Conservation (phyloP, 768 basidiomycete species). For the Rhodotorula kratochvilovae region DNA sequence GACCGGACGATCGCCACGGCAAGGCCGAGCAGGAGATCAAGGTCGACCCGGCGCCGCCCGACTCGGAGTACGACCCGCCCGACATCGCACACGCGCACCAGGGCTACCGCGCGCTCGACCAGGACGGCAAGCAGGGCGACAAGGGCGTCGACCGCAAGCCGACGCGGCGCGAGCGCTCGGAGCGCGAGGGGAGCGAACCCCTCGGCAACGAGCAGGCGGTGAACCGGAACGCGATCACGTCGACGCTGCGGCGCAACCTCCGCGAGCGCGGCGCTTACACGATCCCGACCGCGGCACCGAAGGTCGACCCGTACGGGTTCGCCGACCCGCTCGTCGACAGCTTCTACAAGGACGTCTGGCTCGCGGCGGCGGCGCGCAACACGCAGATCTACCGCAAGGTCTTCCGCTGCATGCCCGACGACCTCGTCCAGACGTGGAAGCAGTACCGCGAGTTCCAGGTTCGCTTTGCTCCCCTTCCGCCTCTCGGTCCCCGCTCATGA, state of each 20-base stretch:
- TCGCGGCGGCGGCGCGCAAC: constrained; percentile 68
- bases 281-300: constrained; percentile 64
- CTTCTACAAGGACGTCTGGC: constrained; percentile 89
- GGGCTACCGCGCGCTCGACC: constrained; percentile 4
- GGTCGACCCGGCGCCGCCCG: constrained; percentile 3
- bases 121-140: not conserved
- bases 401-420: constrained; percentile 89
- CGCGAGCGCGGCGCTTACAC: constrained; percentile 48
- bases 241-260: constrained; percentile 47
- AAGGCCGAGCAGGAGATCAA: constrained; percentile 9
- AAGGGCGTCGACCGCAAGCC: not conserved
- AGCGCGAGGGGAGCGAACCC: not conserved
- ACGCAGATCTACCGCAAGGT: constrained; percentile 94
- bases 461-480: not conserved
- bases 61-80: constrained; percentile 5
- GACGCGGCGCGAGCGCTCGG: not conserved
- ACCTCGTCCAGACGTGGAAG: constrained; percentile 89
- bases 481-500: not conserved
- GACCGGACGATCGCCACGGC: not conserved
- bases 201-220: constrained; percentile 29
- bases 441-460: constrained; percentile 72
- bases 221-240: constrained; percentile 26
- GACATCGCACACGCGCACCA: constrained; percentile 30
- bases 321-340: constrained; percentile 79
- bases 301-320: constrained; percentile 70